Base-by-base conservation (phyloP, 345 rosid genomes). In the Salix viminalis region DNA sequence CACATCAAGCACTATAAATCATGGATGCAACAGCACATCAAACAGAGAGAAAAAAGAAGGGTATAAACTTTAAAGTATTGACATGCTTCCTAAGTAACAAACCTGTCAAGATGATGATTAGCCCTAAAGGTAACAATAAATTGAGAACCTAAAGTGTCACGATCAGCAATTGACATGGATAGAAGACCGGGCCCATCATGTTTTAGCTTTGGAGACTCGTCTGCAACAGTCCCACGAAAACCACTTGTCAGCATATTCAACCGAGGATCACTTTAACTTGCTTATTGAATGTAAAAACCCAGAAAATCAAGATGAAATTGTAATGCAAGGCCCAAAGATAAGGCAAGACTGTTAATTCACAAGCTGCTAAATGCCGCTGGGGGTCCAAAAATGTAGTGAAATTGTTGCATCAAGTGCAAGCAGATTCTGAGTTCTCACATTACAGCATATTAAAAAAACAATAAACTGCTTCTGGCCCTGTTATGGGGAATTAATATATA, bases 91-190 rank as follows among this genome's bases (percentile, higher is more conserved):
- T 66, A 1, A 6, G 56, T 2, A 37, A 71, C 77, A 70, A 69
- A 91, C 99, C 98, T 88, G 81, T 96, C 98, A 80, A 96, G 92
- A 67, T 86, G 87, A 73, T 88, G 95, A 81, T 89, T 86, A 23
- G 95, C 89, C 88, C 86, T 87, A 75, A 96, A 93, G 71, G 98
- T 96, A 44, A 96, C 79, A 50, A 83, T 79, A 80, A 96, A 96
- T 28, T 94, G 97, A 77, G 99, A 96, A 65, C 99, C 99, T 39
- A 91, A 75, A 68, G 85, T 77, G 82, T 94, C 97, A 58, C 99
- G 97, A 76, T 91, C 90, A 69, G 93, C 81, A 66, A 90, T 79
- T 64, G 96, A 39, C 99, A 94, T 92, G 7, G 98, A 90, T 68
- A 96, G 82, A 79, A 96, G 92, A 75, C 99, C 98, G 32, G 89